Evolutionary conservation across 257 asterid species (phyloP), one percentile per base, ranked within the genome.

Genomic region (Nicotiana tabacum): DNA sequence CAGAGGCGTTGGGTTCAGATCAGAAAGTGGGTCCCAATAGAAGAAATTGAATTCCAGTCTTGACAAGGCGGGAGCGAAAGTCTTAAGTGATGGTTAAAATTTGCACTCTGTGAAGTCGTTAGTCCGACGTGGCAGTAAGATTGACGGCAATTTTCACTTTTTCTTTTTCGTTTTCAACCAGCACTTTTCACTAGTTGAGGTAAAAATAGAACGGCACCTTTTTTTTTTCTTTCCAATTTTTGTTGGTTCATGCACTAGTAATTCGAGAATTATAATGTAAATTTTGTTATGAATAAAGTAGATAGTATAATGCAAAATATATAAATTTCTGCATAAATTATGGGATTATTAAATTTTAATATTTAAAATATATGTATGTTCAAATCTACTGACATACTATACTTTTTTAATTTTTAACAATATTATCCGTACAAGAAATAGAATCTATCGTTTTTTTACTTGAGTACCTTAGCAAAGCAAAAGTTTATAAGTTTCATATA

Each of bases 11-110:
- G 77, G 78, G 43, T 16, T 60, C 68, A 27, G 90, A 85, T 60
- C 84, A 87, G 76, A 39, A 80, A 80, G 51, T 60, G 86, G 88
- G 89, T 17, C 82, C 83, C 80, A 78, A 77, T 9, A 3, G 78
- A 18, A 56, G 87, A 64, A 81, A 88, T 83, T 87, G 85, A 82
- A 80, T 29, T 66, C 55, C 29, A 17, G 16, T 66, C 78, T 37
- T 81, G 78, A 51, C 33, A 74, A 81, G 37, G 21, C 17, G 69
- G 66, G 83, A 80, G 85, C 60, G 46, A 5, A 43, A 83, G 85
- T 53, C 77, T 35, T n/a, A 51, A 66, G 46, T 0, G 1, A 43
- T 70, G 9, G 58, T 70, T 72, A 46, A 72, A 72, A 12, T 3
- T 29, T 72, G 43, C 37, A 64, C n/a, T 27, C 0, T 6, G 69